phyloP scores from a whole-genome alignment of 805 yeast genomes.

The Starmerella ratchasimensis region DNA sequence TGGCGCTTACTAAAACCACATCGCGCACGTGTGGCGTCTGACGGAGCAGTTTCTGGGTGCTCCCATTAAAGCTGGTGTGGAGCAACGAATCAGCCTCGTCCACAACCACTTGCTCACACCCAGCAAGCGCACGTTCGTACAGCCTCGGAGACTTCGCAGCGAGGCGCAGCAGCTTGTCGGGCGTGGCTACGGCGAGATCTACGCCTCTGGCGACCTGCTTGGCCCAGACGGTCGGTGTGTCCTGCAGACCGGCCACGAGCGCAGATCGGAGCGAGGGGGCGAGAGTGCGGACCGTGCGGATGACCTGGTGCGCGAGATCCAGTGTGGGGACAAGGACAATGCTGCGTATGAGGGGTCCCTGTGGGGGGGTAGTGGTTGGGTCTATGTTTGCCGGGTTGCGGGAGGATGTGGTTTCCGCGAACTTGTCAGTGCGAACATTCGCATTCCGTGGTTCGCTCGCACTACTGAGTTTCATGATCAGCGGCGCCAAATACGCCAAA shows the following conservation, averaged over 20 bases:
- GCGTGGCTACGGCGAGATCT: constrained; percentile 77
- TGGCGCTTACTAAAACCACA: constrained; percentile 73
- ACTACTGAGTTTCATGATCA: constrained; percentile 46
- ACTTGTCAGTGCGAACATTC: too few species aligned
- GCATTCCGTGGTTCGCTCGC: too few species aligned
- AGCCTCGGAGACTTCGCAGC: constrained; percentile 23
- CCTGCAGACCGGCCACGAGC: constrained; percentile 7
- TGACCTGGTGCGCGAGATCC: constrained; percentile 75
- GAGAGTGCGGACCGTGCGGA: constrained; percentile 27
- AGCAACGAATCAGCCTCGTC: constrained; percentile 92
- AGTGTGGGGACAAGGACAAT: constrained; percentile 80
- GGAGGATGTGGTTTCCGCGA: background rate
- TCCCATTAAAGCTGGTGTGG: constrained; percentile 63
- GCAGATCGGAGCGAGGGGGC: constrained; percentile 10
- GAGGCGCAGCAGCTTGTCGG: constrained; percentile 47
- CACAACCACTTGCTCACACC: constrained; percentile 51
- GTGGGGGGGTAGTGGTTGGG: background rate
- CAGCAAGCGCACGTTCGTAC: constrained; percentile 24
- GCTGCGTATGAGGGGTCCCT: constrained; percentile 39
- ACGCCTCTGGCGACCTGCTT: constrained; percentile 31
- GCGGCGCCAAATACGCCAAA: constrained; percentile 72
- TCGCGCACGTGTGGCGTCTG: constrained; percentile 43
- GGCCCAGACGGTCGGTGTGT: constrained; percentile 19
- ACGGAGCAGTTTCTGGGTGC: constrained; percentile 44
- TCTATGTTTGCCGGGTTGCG: too few species aligned